Evolutionary conservation across 2,329 filamentous ascomycete genomes (phyloP).

Genomic region (Colletotrichum godetiae): DNA sequence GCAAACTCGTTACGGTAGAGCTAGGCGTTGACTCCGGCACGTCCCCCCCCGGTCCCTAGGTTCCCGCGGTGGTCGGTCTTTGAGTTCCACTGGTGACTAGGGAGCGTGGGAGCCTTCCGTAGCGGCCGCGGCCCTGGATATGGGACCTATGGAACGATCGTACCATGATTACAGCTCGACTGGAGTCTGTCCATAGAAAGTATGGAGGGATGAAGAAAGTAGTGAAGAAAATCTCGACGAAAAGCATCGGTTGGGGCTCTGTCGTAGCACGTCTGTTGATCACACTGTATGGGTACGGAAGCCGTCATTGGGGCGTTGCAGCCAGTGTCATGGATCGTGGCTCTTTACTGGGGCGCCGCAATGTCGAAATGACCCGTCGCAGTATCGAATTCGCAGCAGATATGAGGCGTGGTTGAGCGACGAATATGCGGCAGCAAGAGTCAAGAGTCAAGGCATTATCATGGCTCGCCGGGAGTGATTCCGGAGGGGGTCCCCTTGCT

Average conservation of each 20-base stretch:
- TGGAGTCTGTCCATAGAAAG: background rate
- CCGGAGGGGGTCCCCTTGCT: conserved; percentile 10
- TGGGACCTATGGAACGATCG: conserved; percentile 29
- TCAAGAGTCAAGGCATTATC: background rate
- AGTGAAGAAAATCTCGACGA: background rate
- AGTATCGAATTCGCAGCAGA: background rate
- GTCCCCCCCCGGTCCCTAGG: background rate
- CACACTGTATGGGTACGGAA: background rate
- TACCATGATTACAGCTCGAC: conserved; percentile 22
- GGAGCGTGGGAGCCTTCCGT: background rate
- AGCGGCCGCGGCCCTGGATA: conserved; percentile 1
- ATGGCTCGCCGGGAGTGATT: conserved; percentile 21
- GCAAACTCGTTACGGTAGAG: background rate
- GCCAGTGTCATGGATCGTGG: background rate
- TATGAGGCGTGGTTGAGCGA: background rate
- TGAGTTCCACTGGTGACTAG: conserved; percentile 6
- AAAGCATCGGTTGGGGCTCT: background rate
- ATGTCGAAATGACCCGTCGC: background rate
- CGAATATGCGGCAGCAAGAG: background rate
- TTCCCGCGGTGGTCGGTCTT: background rate
- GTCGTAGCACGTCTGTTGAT: background rate
- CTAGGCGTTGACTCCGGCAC: background rate
- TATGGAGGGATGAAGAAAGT: background rate
- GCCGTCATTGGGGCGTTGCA: background rate
- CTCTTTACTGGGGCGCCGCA: background rate